Conservation (phyloP, 768 basidiomycete genomes). For the Boletellus emodensis region DNA sequence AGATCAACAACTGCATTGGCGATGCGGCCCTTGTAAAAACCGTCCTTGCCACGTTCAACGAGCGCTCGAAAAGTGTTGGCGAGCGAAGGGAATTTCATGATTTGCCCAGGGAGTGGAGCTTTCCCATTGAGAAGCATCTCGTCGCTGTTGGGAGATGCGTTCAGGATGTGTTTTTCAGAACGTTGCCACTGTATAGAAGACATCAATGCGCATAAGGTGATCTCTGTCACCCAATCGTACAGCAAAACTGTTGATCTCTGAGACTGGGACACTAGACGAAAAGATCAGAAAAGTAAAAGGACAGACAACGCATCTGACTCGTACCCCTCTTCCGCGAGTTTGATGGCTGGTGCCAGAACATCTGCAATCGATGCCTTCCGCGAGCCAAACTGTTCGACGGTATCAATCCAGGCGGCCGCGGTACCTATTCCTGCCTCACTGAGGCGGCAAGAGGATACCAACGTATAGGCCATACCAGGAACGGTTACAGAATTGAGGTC, state of each 20-base stretch:
- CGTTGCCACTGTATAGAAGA: constrained; percentile 39
- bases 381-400: constrained; percentile 77
- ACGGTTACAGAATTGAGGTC: constrained; percentile 92
- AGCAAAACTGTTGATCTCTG: constrained; percentile 67
- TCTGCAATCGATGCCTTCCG: constrained; percentile 60
- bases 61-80: constrained; percentile 81
- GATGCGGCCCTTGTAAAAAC: constrained; percentile 90
- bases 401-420: constrained; percentile 95
- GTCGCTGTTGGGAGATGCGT: constrained; percentile 77
- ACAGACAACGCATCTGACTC: constrained; percentile 11
- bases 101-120: constrained; percentile 82
- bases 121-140: constrained; percentile 86
- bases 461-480: constrained; percentile 46
- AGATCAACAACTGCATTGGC: constrained; percentile 88
- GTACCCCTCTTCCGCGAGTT: constrained; percentile 88
- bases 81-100: constrained; percentile 76
- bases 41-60: constrained; percentile 78
- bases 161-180: constrained; percentile 65
- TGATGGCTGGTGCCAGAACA: constrained; percentile 83
- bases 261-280: constrained; percentile 68
- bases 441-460: constrained; percentile 1
- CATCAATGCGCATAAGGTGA: background rate
- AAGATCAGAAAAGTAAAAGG: background rate
- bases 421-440: constrained; percentile 51
- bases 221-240: constrained; percentile 35